These are phyloP conservation scores for Hemileia vastatrix DNA, from an alignment of 1,284 basidiomycete genomes.

Conservation along the genomic window DNA sequence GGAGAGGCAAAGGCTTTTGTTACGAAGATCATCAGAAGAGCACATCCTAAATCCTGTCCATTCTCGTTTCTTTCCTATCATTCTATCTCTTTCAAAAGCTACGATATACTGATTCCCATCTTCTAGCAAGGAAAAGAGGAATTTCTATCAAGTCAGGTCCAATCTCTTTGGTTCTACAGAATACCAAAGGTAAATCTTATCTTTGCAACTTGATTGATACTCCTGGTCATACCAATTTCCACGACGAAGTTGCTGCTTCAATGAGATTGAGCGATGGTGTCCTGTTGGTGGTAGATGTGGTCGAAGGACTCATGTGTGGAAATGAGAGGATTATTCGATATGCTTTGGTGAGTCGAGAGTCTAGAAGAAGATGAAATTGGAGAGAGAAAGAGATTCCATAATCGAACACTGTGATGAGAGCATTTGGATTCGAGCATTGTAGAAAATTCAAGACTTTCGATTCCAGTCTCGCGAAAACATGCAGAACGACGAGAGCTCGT, in stretches of 20 bases:
- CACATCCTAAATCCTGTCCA: too few relatives aligned
- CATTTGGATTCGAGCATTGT: neutral
- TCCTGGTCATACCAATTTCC: conserved; percentile 97
- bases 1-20: too few relatives aligned
- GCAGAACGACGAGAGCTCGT: too few relatives aligned
- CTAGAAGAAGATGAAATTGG: neutral
- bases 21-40: too few relatives aligned
- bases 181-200: conserved; percentile 28
- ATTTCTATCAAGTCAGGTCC: conserved; percentile 99
- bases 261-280: conserved; percentile 90
- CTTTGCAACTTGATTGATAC: conserved; percentile 95
- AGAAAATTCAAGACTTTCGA: neutral
- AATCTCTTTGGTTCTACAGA: conserved; percentile 46
- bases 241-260: conserved; percentile 89
- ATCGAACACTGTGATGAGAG: too few relatives aligned
- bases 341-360: neutral
- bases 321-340: conserved; percentile 58
- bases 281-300: conserved; percentile 87
- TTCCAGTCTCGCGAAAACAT: neutral
- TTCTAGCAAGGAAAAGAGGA: conserved; percentile 94
- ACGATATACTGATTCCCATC: conserved; percentile 86
- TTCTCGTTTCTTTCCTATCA: too few relatives aligned
- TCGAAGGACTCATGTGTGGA: conserved; percentile 98
- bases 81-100: too few relatives aligned
- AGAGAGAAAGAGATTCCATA: too few relatives aligned